Percentiles rank a stretch among this genome's conserved stretches.
These are phyloP conservation scores for Taphrina pruni DNA, from an alignment of 1,139 yeast species.

Conservation along the genomic window DNA sequence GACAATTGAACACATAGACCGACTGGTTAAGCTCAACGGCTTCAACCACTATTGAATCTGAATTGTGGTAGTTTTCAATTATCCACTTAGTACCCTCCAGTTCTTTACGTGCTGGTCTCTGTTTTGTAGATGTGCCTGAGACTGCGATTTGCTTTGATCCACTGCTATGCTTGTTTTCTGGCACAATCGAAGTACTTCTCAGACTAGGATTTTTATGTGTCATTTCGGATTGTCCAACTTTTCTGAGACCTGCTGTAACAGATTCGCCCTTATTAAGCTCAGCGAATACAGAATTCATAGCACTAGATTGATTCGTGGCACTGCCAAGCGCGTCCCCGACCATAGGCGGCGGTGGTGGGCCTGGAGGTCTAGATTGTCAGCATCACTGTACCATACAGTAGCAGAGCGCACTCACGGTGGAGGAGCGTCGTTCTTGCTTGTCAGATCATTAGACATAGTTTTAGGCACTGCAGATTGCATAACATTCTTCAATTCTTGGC, in stretches of 20 bases:
- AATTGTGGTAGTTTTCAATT: constrained; percentile 73
- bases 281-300: constrained; percentile 88
- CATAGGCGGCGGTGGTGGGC: constrained; percentile 83
- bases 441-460: background rate
- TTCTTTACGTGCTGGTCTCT: constrained; percentile 60
- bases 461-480: background rate
- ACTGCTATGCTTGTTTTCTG: constrained; percentile 60
- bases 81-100: constrained; percentile 88
- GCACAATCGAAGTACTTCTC: constrained; percentile 59
- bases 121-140: constrained; percentile 61
- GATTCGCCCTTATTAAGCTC: constrained; percentile 83
- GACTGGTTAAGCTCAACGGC: constrained; percentile 88
- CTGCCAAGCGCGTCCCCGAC: constrained; percentile 54
- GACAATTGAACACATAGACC: constrained; percentile 82
- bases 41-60: constrained; percentile 61
- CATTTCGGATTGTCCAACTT: constrained; percentile 92
- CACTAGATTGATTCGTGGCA: constrained; percentile 56
- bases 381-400: background rate
- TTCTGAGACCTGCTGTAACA: constrained; percentile 83
- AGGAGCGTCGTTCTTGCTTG: background rate
- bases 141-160: constrained; percentile 67
- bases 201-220: constrained; percentile 90
- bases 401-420: constrained; percentile 10
- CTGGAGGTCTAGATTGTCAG: constrained; percentile 55
- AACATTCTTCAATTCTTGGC: constrained; percentile 49